Conservation (phyloP, 371 early-diverging fungal species). For the Capniomyces stellatus region DNA sequence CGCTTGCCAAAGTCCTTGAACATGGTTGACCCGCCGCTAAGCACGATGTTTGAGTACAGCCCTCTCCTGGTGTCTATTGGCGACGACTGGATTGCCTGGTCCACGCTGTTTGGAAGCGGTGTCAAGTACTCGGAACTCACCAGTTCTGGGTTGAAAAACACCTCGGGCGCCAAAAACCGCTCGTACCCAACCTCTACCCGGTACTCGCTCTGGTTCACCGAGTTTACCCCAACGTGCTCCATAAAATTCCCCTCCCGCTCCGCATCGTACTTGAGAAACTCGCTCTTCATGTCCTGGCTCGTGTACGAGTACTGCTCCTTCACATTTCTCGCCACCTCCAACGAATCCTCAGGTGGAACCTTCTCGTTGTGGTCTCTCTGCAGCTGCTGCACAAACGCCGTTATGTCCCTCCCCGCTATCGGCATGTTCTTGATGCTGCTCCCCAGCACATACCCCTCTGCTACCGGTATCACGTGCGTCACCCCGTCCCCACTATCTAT, state of each 20-base stretch:
- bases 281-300: constrained; percentile 89
- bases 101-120: constrained; percentile 87
- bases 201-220: constrained; percentile 72
- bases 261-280: constrained; percentile 83
- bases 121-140: constrained; percentile 90
- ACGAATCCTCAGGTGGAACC: constrained; percentile 89
- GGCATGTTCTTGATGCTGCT: constrained; percentile 94
- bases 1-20: constrained; percentile 91
- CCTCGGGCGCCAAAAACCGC: constrained; percentile 94
- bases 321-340: constrained; percentile 83
- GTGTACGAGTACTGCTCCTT: constrained; percentile 94
- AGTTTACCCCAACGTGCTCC: constrained; percentile 60
- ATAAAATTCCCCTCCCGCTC: constrained; percentile 78
- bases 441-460: constrained; percentile 94
- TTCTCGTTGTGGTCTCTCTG: constrained; percentile 88
- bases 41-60: constrained; percentile 87
- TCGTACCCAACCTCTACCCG: constrained; percentile 92
- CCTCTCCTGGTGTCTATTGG: constrained; percentile 95
- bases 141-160: constrained; percentile 97
- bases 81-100: constrained; percentile 84
- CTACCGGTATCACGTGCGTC: constrained; percentile 96
- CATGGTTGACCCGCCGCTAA: constrained; percentile 97
- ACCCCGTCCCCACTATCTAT: constrained; percentile 97
- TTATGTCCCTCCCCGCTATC: constrained; percentile 94
- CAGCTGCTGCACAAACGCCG: constrained; percentile 88